Base-by-base conservation (phyloP, 2,329 filamentous ascomycete genomes). In the Fusarium palustre region DNA sequence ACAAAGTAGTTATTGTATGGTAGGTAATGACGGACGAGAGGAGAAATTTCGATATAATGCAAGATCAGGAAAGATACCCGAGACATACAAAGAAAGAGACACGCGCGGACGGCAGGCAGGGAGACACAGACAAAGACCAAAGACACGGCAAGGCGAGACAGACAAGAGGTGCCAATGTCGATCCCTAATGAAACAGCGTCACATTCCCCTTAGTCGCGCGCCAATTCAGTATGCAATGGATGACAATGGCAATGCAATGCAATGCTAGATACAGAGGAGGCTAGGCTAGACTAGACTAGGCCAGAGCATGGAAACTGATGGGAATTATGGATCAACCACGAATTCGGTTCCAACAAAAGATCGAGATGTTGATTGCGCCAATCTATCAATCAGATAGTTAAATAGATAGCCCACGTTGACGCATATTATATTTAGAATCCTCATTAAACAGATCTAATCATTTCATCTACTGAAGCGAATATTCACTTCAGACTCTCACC, bases 161-260 rank as follows among this genome's bases (percentile, higher is more conserved):
- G 47, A 41, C 59, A 45, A 33, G 20, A 38, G 16, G n/a, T 25
- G 48, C 15, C 48, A 52, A 52, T 64, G 66, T 64, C 57, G 66
- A 69, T 69, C 66, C 46, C 31, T 59, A 70, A 55, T 69, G 62
- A 70, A 56, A 62, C 43, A 53, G 55, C 47, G 49, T 48, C 31
- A 42, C 60, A 69, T n/a, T 52, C 57, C 62, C 57, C 57, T 39
- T 49, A 39, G 31, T 28, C 48, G 53, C 38, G 43, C 52, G 61
- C 59, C 61, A 53, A 57, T 49, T 42, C 43, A 46, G 18, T 20
- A 45, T 20, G 24, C 24, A 25, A 38, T 38, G n/a, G 20, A 39
- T 20, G 34, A 16, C 33, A 36, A 36, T 36, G 33, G 28, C 28
- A 30, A 30, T 30, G 28, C 28, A 30, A 30, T 11, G 28, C 9